A percentile compares a stretch with the other conserved stretches of the same genome.
These are phyloP conservation scores for Jacaranda copaia DNA, from an alignment of 257 asterid genomes.

Conservation along the genomic window DNA sequence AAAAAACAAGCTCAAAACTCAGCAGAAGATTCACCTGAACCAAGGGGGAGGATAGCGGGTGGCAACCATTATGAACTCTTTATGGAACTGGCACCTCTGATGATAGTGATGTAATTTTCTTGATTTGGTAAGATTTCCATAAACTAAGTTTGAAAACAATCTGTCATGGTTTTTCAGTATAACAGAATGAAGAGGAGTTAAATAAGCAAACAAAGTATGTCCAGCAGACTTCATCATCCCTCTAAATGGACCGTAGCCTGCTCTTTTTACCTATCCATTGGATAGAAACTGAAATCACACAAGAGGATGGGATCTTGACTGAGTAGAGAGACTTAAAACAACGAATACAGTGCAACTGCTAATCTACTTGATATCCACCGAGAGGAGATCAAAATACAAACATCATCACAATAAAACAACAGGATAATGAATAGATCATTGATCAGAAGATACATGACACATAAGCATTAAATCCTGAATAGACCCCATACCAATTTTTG, in stretches of 20 bases:
- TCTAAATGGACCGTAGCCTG: constrained; percentile 53
- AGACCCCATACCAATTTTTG: too few species aligned
- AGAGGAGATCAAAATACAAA: constrained; percentile 11
- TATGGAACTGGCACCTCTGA: constrained; percentile 51
- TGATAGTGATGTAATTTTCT: constrained; percentile 46
- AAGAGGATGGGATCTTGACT: constrained; percentile 45
- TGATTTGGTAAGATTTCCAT: constrained; percentile 50
- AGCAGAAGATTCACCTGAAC: constrained; percentile 73
- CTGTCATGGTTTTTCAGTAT: constrained; percentile 71
- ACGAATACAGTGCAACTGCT: constrained; percentile 4
- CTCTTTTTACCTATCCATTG: constrained; percentile 70
- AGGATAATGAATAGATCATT: background rate
- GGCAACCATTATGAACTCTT: constrained; percentile 69
- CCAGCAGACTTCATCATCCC: constrained; percentile 75
- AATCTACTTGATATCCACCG: background rate
- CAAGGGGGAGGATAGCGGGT: constrained; percentile 74
- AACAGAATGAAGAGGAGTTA: constrained; percentile 74
- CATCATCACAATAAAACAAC: constrained; percentile 6
- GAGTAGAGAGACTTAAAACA: constrained; percentile 25
- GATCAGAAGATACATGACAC: background rate
- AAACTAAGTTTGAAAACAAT: constrained; percentile 52
- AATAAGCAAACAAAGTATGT: constrained; percentile 72
- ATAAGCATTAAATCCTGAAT: background rate
- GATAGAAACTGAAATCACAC: constrained; percentile 63
- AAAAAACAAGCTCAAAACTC: constrained; percentile 12